These are phyloP conservation scores for Mytilinidion resinicola DNA, from an alignment of 495 filamentous ascomycete genomes.

Conservation along the genomic window DNA sequence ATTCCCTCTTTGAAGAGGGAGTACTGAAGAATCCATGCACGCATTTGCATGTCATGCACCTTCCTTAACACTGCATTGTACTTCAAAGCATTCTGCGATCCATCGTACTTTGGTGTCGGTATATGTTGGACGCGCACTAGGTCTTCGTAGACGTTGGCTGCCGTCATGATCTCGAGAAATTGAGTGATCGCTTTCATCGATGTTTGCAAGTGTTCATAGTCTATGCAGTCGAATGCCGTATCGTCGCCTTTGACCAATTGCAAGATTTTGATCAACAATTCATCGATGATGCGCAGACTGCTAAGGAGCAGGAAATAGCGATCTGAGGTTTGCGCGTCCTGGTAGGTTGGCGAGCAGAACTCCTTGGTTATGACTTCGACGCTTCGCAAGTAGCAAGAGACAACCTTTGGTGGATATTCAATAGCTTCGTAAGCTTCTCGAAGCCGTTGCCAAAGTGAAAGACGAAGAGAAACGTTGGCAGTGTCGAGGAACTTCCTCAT, in stretches of 20 bases:
- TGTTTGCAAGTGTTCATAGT: conserved; percentile 64
- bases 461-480: conserved; percentile 69
- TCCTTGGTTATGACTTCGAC: conserved; percentile 76
- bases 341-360: conserved; percentile 57
- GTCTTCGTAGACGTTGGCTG: conserved; percentile 75
- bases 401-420: conserved; percentile 73
- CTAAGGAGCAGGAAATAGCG: conserved; percentile 63
- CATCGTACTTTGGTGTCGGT: conserved; percentile 37
- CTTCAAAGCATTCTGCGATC: conserved; percentile 20
- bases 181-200: conserved; percentile 63
- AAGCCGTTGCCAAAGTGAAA: conserved; percentile 83
- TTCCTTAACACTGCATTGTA: conserved; percentile 49
- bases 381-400: conserved; percentile 76
- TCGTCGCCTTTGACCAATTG: conserved; percentile 58
- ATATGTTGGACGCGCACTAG: conserved; percentile 67
- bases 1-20: conserved; percentile 70
- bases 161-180: conserved; percentile 65
- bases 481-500: conserved; percentile 77
- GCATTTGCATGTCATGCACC: conserved; percentile 82
- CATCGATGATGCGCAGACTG: conserved; percentile 71
- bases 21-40: conserved; percentile 76
- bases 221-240: conserved; percentile 70
- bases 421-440: conserved; percentile 81
- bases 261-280: conserved; percentile 58
- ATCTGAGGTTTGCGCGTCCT: conserved; percentile 51